Evolutionary conservation across 2,329 filamentous ascomycete species (phyloP).

Genomic region (Helotiales sp.): DNA sequence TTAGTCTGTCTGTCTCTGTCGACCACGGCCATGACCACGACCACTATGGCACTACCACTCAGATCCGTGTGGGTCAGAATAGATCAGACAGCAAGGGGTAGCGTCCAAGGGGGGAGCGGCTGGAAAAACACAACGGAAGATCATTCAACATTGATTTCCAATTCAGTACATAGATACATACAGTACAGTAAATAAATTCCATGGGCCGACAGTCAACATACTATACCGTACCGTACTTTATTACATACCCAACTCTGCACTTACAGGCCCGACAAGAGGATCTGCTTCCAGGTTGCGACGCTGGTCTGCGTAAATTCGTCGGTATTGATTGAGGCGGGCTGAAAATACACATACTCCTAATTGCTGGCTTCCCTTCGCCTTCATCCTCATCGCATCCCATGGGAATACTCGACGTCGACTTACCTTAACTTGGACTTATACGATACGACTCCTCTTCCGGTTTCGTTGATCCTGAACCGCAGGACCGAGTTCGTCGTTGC

Average conservation of each 20-base stretch:
- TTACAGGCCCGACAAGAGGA: constrained; percentile 5
- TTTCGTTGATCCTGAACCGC: background rate
- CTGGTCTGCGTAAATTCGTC: background rate
- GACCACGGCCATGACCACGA: background rate
- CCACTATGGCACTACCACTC: background rate
- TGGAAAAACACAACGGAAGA: background rate
- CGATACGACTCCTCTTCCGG: background rate
- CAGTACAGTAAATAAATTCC: background rate
- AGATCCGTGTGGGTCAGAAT: background rate
- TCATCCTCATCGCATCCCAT: background rate
- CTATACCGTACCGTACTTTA: background rate
- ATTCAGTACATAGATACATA: background rate
- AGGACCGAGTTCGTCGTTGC: constrained; percentile 1
- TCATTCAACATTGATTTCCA: background rate
- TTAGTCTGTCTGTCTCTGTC: constrained; percentile 2
- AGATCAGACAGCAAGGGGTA: background rate
- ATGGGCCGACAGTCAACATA: constrained; percentile 4
- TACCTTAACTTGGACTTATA: background rate
- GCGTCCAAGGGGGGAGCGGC: background rate
- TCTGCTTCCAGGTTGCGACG: constrained; percentile 10
- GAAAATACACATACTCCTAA: constrained; percentile 1
- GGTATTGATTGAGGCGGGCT: constrained; percentile 13
- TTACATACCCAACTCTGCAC: background rate
- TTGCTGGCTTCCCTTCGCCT: background rate
- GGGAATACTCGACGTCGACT: background rate